Evolutionary conservation across 805 yeast genomes (phyloP), one percentile per base, ranked within the genome.

Genomic region (Teunomyces aglyptinius): DNA sequence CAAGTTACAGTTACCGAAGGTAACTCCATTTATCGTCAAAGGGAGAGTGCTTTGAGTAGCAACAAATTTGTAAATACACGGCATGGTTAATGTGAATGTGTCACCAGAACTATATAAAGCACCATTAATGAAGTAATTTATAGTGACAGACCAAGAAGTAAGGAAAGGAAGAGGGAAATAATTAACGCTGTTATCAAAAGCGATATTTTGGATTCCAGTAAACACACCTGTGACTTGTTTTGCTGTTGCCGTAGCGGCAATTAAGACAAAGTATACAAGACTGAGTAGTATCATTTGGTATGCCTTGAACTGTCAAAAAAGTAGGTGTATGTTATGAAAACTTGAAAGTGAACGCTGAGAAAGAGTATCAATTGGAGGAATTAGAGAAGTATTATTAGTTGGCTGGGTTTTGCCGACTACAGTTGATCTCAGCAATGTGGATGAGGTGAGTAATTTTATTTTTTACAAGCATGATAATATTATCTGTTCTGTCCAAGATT

Each of bases 11-110:
- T 43, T 45, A 18, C 53, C 55, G 16, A 38, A 51, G 1, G 36
- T 41, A 7, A 13, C 36, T 3, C 28, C 43, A 15, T 38, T 39
- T 1, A 43, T 49, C 26, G 34, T 10, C 42, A 53, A 44, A 18
- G 43, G 38, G 6, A 62, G 45, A 3, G 48, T 19, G 10, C 46
- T 13, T n/a, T 47, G 29, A 12, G 48, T 18, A 4, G 57, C 41
- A 1, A 56, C 54, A 39, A 61, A 59, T 39, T 57, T 59, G 46
- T 51, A 61, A 8, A 58, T 64, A 50, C 64, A 55, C 2, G 67
- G 68, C 50, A 65, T 41, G 27, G 45, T 35, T 39, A 65, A 56
- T 7, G 54, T 48, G 34, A 65, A 64, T 6, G 64, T 61, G 46
- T 65, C 70, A 24, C 65, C 65, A 1, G 67, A 32, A 0, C 20